A percentile compares a stretch with the other conserved stretches of the same genome.
Conservation (phyloP, 768 basidiomycete species). For the Hypholoma sublateritium region DNA sequence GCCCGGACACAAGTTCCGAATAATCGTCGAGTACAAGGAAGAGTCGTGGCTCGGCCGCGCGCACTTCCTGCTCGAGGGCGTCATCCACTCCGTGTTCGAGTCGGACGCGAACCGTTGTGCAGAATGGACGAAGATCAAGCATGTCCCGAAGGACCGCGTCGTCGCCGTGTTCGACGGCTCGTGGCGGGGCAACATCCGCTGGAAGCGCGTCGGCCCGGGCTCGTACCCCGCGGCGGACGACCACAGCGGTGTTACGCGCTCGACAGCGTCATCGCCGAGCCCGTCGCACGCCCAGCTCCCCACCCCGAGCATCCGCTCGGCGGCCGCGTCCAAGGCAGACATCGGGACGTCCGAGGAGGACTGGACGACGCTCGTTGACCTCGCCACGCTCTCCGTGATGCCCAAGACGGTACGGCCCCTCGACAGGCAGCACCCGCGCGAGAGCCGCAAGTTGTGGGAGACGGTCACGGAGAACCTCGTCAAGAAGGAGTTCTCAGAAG, state of each 20-base stretch:
- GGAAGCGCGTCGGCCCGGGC: slow-evolving; percentile 58
- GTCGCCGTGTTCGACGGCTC: slow-evolving; percentile 86
- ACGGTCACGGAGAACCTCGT: slow-evolving; percentile 72
- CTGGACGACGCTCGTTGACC: slow-evolving; percentile 71
- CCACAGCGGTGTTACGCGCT: slow-evolving; percentile 31
- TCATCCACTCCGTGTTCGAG: slow-evolving; percentile 80
- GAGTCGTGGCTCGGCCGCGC: slow-evolving; percentile 95
- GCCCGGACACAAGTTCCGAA: slow-evolving; percentile 61
- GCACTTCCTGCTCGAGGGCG: slow-evolving; percentile 83
- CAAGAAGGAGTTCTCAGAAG: slow-evolving; percentile 86
- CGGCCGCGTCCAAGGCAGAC: slow-evolving; percentile 45
- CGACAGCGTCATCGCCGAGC: slow-evolving; percentile 45
- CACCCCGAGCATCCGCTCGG: slow-evolving; percentile 30
- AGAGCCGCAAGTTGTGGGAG: slow-evolving; percentile 90
- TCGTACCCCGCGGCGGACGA: slow-evolving; percentile 31
- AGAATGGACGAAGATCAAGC: slow-evolving; percentile 85
- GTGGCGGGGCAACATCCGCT: slow-evolving; percentile 84
- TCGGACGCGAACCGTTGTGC: slow-evolving; percentile 55
- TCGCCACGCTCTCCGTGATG: slow-evolving; percentile 65
- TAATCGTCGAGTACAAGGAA: slow-evolving; percentile 94
- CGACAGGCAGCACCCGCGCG: slow-evolving; percentile 71
- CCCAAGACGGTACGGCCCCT: slow-evolving; percentile 87
- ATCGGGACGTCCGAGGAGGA: slow-evolving; percentile 43
- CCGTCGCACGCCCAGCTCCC: slow-evolving; percentile 47
- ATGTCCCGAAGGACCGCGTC: slow-evolving; percentile 77